Conservation (phyloP, 108 stramenopile genomes). For the Skeletonema grethae region DNA sequence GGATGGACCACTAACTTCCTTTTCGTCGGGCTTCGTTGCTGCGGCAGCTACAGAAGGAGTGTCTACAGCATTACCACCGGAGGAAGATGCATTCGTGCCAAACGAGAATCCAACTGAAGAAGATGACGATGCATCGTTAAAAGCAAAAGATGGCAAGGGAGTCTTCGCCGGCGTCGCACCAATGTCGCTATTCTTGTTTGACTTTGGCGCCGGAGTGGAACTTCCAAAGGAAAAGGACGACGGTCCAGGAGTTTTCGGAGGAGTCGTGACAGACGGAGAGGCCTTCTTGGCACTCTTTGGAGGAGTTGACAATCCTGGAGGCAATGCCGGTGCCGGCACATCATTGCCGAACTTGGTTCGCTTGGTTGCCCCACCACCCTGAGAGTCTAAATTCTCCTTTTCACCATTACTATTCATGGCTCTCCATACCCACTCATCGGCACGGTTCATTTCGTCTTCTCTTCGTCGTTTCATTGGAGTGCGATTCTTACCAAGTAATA, state of each 20-base stretch:
- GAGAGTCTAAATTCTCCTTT: conserved; percentile 4
- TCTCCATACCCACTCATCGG: conserved; percentile 26
- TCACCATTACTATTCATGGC: conserved; percentile 13
- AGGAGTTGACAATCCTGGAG: conserved; percentile 3
- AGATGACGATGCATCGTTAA: background rate
- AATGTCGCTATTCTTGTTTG: background rate
- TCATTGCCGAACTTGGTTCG: conserved; percentile 9
- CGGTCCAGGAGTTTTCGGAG: conserved; percentile 7
- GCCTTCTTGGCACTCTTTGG: conserved; percentile 16
- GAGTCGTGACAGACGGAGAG: conserved; percentile 4
- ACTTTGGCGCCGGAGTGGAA: background rate
- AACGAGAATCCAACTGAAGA: conserved; percentile 5
- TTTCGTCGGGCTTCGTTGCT: background rate
- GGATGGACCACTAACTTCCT: background rate
- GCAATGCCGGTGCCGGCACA: background rate
- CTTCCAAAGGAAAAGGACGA: background rate
- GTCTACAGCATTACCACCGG: background rate
- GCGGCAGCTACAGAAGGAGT: background rate
- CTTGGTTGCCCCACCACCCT: conserved; percentile 9
- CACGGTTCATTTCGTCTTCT: conserved; percentile 1
- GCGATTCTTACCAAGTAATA: conserved; percentile 4
- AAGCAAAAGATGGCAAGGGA: background rate
- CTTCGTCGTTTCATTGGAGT: conserved; percentile 7
- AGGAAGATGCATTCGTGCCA: background rate
- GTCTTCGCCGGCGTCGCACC: background rate